Evolutionary conservation across 768 basidiomycete genomes (phyloP).

Genomic region (Termitomyces sp.): DNA sequence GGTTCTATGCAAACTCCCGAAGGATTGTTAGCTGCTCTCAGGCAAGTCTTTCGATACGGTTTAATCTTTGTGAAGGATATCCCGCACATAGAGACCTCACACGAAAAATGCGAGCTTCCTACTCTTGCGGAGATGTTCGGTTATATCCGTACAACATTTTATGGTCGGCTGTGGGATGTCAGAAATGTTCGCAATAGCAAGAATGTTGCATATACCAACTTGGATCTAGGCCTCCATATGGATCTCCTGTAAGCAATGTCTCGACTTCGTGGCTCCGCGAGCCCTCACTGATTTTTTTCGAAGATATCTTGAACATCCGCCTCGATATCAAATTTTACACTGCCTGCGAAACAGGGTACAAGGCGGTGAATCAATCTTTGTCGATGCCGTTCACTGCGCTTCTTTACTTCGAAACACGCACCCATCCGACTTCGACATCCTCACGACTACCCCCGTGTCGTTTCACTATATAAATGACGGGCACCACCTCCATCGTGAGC

Average conservation of each 20-base stretch:
- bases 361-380: slow-evolving; percentile 86
- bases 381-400: slow-evolving; percentile 75
- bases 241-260: slow-evolving; percentile 72
- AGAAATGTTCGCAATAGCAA: slow-evolving; percentile 67
- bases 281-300: neutral
- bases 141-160: slow-evolving; percentile 83
- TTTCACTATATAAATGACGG: slow-evolving; percentile 93
- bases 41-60: slow-evolving; percentile 71
- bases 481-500: slow-evolving; percentile 72
- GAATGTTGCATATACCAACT: slow-evolving; percentile 95
- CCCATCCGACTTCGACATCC: slow-evolving; percentile 53
- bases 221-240: slow-evolving; percentile 88
- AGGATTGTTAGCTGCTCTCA: slow-evolving; percentile 57
- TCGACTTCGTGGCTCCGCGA: neutral
- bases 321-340: slow-evolving; percentile 90
- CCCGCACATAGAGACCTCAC: slow-evolving; percentile 56
- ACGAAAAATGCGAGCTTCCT: slow-evolving; percentile 65
- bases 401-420: slow-evolving; percentile 42
- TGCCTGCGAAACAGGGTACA: slow-evolving; percentile 81
- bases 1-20: slow-evolving; percentile 39
- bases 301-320: slow-evolving; percentile 91
- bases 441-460: slow-evolving; percentile 65
- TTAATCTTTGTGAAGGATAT: slow-evolving; percentile 72
- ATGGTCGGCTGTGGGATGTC: slow-evolving; percentile 89
- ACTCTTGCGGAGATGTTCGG: slow-evolving; percentile 69